Evolutionary conservation across 352 stramenopile genomes (phyloP).

Genomic region (Pseudoperonospora humuli): DNA sequence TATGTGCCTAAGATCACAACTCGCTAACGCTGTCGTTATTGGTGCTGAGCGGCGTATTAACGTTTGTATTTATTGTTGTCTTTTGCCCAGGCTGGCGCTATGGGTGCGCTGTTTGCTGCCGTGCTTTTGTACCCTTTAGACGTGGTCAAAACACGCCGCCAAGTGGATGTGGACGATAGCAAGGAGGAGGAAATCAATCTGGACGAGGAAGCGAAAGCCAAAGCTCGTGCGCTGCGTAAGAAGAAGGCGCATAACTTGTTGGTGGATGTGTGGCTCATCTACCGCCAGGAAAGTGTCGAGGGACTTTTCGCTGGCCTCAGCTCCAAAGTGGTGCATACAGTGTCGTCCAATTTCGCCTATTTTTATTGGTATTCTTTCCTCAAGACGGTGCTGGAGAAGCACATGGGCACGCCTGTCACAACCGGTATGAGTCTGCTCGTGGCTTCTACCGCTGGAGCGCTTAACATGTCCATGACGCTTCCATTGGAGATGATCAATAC

Average conservation of each 20-base stretch:
- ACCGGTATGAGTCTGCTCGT: constrained; percentile 69
- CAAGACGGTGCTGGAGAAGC: constrained; percentile 53
- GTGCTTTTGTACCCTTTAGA: constrained; percentile 71
- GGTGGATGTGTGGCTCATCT: constrained; percentile 55
- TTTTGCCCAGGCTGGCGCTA: constrained; percentile 44
- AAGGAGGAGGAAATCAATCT: constrained; percentile 11
- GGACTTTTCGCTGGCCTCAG: constrained; percentile 61
- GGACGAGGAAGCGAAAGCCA: constrained; percentile 17
- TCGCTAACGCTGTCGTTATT: not conserved
- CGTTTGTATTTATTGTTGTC: constrained; percentile 1
- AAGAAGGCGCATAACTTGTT: constrained; percentile 46
- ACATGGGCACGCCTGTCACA: constrained; percentile 34
- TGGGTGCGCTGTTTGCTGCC: constrained; percentile 69
- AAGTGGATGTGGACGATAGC: constrained; percentile 39
- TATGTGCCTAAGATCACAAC: constrained; percentile 17
- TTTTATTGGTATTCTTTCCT: constrained; percentile 86
- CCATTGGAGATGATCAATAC: constrained; percentile 86
- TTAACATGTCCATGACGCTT: constrained; percentile 86
- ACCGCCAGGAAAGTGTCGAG: constrained; percentile 48
- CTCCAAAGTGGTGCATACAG: constrained; percentile 71
- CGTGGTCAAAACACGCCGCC: constrained; percentile 68
- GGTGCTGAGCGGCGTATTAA: not conserved
- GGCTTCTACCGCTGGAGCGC: constrained; percentile 65
- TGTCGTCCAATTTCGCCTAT: constrained; percentile 75
- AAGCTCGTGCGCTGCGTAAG: constrained; percentile 21